These are phyloP conservation scores for Magnolia officinalis DNA, from an alignment of 164 flowering plant species.

Conservation along the genomic window DNA sequence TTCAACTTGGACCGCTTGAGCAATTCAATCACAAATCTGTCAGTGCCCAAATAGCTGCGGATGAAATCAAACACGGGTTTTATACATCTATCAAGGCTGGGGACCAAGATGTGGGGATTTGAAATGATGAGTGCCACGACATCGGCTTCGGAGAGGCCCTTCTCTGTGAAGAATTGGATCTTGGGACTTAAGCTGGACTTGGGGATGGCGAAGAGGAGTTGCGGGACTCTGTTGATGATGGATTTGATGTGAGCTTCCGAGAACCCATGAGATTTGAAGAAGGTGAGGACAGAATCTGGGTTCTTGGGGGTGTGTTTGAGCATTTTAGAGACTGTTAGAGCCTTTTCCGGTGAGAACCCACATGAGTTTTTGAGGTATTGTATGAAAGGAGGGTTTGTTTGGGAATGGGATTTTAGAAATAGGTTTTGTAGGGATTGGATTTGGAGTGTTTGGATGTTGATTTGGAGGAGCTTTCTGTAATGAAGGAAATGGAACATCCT, in stretches of 20 bases:
- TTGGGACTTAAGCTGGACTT: too few relatives aligned
- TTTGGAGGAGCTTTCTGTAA: neutral
- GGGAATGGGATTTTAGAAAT: neutral
- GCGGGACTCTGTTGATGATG: neutral
- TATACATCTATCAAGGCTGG: conserved; percentile 6
- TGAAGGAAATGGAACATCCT: neutral
- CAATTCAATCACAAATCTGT: too few relatives aligned
- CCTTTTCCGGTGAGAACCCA: neutral
- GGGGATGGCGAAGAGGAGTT: too few relatives aligned
- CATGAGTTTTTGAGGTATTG: neutral
- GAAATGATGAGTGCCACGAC: neutral
- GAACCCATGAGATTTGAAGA: neutral
- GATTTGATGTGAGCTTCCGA: neutral
- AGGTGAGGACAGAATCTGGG: neutral
- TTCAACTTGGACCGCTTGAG: too few relatives aligned
- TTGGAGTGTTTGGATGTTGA: neutral
- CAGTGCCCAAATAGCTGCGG: neutral
- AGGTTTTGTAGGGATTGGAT: neutral
- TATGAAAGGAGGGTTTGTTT: neutral
- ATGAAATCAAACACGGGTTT: conserved; percentile 4
- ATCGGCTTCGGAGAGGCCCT: neutral
- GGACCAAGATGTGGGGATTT: neutral
- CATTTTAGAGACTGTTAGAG: neutral
- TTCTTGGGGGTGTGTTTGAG: neutral
- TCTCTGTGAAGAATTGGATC: too few relatives aligned